Conservation (phyloP, 2,329 filamentous ascomycete genomes). For the Colletotrichum tofieldiae region DNA sequence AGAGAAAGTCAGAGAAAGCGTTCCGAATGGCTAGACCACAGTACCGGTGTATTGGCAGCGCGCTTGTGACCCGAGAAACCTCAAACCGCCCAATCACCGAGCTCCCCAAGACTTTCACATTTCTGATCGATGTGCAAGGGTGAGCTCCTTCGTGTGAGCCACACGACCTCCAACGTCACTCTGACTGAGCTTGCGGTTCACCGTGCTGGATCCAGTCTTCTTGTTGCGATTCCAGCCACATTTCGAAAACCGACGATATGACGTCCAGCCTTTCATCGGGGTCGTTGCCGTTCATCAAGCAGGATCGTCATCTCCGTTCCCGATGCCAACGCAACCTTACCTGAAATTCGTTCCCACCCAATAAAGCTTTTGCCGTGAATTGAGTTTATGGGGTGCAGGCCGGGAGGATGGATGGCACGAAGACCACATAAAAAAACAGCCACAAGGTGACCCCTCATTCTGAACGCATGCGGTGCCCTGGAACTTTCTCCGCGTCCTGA, state of each 20-base stretch:
- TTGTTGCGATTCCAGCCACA: constrained; percentile 28
- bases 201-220: constrained; percentile 4
- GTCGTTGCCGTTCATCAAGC: constrained; percentile 9
- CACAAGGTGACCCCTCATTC: constrained; percentile 13
- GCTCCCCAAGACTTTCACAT: constrained; percentile 11
- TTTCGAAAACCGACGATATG: constrained; percentile 9
- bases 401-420: neutral
- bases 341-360: neutral
- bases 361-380: constrained; percentile 15
- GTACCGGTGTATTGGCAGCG: constrained; percentile 23
- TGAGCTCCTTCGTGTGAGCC: constrained; percentile 38
- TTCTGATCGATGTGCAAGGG: constrained; percentile 23
- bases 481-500: constrained; percentile 36
- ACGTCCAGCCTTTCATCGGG: constrained; percentile 9
- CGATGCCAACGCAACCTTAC: constrained; percentile 23
- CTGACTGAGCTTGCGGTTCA: constrained; percentile 20
- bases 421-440: neutral
- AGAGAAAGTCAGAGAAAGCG: constrained; percentile 12
- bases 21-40: constrained; percentile 17
- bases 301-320: constrained; percentile 32
- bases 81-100: constrained; percentile 29
- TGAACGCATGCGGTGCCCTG: constrained; percentile 9
- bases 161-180: constrained; percentile 38
- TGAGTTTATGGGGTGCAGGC: constrained; percentile 25
- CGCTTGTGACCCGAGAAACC: constrained; percentile 4